Base-by-base conservation (phyloP, 1,139 yeast genomes). In the Scheffersomyces insectosa region DNA sequence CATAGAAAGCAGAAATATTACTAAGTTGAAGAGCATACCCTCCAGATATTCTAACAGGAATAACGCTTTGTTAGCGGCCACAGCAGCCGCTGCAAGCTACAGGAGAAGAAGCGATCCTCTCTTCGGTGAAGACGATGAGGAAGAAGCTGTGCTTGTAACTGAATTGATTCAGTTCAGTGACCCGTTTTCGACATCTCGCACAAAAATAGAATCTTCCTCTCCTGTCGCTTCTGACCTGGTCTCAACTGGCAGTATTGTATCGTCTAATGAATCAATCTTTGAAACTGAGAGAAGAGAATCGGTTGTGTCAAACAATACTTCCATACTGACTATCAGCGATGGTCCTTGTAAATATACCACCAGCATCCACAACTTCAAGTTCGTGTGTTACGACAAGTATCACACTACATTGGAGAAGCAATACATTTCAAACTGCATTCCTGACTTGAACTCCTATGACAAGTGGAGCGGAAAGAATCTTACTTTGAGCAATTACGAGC, bases 401-500 rank as follows among this genome's bases (percentile, higher is more conserved):
- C 65, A 62, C 47, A 55, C 63, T 32, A 48, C 63, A 3, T 47
- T 62, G 32, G 77, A 72, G 43, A 66, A 66, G 43, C 68, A 63
- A 47, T 70, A 65, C 51, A 69, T 72, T 15, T 63, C 68, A 41
- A 65, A 66, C 45, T 71, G 78, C 51, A 55, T 72, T 20, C 76
- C 77, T 3, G 61, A 56, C 38, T 60, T 73, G 42, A 70, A 71
- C 48, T 66, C 76, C 11, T 72, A 47, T 48, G 78, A 72, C 50
- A 64, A 57, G 43, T 73, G 79, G 79, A 57, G 49, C 36, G 70
- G 72, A 4, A 52, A 47, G 37, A 45, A 50, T 29, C 42, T 72
- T 11, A 70, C 74, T 1, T 46, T 73, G 11, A 64, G 75, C 33
- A 63, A 68, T 46, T 65, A 44, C 44, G 50, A 56, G 28, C 42